Conservation (phyloP, 176 grass and related monocot genomes). For the Carex scoparia region DNA sequence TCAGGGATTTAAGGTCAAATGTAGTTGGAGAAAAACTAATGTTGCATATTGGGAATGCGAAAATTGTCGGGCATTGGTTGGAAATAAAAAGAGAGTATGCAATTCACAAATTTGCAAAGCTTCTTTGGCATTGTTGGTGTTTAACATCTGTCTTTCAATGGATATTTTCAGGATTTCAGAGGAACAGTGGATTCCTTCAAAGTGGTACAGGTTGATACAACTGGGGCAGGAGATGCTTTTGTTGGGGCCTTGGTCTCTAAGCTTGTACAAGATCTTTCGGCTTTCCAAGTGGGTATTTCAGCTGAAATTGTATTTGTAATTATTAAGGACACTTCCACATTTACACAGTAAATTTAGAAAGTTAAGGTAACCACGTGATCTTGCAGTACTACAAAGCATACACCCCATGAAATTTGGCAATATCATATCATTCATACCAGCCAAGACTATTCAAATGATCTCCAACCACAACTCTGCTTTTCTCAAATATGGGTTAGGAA, state of each 20-base stretch:
- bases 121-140: not conserved
- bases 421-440: not conserved
- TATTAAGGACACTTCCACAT: not conserved
- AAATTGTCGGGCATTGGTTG: not conserved
- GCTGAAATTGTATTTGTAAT: not conserved
- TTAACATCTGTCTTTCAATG: not conserved
- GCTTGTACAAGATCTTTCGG: slow-evolving; percentile 62
- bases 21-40: not conserved
- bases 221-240: slow-evolving; percentile 88
- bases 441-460: not conserved
- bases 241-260: slow-evolving; percentile 62
- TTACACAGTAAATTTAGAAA: not conserved
- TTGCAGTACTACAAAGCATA: not conserved
- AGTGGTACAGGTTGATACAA: slow-evolving; percentile 82
- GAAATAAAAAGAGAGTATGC: not conserved
- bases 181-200: slow-evolving; percentile 52
- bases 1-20: not conserved
- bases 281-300: slow-evolving; percentile 50
- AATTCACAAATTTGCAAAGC: not conserved
- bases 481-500: not conserved
- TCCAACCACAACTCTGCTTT: not conserved
- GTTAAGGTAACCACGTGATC: not conserved
- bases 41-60: not conserved
- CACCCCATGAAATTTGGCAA: not conserved
- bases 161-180: slow-evolving; percentile 61